Percentiles rank a stretch among this genome's conserved stretches.
Evolutionary conservation across 1,139 yeast genomes (phyloP).

Genomic region (Pichia norvegensis): DNA sequence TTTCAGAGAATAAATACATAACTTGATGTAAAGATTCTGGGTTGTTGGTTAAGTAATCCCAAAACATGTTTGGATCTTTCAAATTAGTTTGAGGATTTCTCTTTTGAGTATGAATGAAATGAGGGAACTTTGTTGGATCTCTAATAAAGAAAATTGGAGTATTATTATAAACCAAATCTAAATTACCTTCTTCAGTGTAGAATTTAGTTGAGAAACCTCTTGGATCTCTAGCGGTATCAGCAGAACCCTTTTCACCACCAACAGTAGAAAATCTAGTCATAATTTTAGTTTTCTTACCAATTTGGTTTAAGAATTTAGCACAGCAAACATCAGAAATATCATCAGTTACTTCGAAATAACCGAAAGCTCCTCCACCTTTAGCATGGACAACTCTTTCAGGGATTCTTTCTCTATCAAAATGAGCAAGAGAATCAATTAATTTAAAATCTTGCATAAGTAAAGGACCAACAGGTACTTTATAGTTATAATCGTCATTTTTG

Average conservation of each 20-base stretch:
- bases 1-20: conserved; percentile 56
- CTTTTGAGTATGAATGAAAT: conserved; percentile 85
- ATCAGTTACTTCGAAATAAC: conserved; percentile 74
- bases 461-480: conserved; percentile 53
- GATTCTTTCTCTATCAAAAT: conserved; percentile 79
- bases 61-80: conserved; percentile 48
- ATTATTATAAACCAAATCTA: conserved; percentile 85
- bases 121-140: conserved; percentile 83
- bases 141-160: conserved; percentile 83
- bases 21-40: conserved; percentile 60
- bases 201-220: conserved; percentile 80
- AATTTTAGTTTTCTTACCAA: conserved; percentile 70
- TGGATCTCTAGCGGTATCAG: conserved; percentile 86
- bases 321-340: conserved; percentile 67
- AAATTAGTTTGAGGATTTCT: conserved; percentile 49
- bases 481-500: conserved; percentile 20
- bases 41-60: conserved; percentile 64
- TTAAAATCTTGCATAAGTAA: conserved; percentile 71
- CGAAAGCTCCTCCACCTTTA: conserved; percentile 83
- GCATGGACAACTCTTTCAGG: conserved; percentile 92
- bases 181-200: conserved; percentile 81
- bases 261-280: conserved; percentile 82
- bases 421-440: conserved; percentile 69
- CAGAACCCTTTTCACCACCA: conserved; percentile 79
- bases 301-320: conserved; percentile 61